Base-by-base conservation (phyloP, 2,329 filamentous ascomycete species). In the Exutisphaerella laricina region DNA sequence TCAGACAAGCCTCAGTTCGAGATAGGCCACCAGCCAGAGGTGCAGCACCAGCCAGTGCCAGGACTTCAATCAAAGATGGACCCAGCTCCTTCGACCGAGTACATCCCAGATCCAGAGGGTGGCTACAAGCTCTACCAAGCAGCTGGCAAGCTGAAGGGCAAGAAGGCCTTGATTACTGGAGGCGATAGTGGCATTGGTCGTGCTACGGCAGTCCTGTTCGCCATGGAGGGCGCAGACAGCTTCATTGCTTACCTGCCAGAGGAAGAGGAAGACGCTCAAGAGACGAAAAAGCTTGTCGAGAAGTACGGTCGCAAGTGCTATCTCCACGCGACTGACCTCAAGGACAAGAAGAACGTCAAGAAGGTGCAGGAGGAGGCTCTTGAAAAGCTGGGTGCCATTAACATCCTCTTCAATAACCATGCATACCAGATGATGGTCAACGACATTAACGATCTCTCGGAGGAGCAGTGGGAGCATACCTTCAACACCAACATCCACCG, bases 401-500 rank as follows among this genome's bases (percentile, higher is more conserved):
- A 90, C 58, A 85, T 90, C 26, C 65, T 87, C 5, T 80, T 82
- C 60, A 79, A 88, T 66, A 88, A 88, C 56, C 79, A 81, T 26
- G 63, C 82, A 0, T 86, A 77, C 62, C 80, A 88, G 66, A 84
- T 85, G 74, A 82, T 86, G 75, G 69, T 78, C 18, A 70, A 81
- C 44, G 77, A 84, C 52, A 90, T 90, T 62, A 69, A 71, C 31
- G 83, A 88, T 32, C 66, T 92, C 1, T 66, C 75, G 18, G 84
- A 88, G 77, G 83, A 87, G 4, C 85, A 92, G 68, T 92, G 85
- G 85, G 57, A 82, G 39, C 72, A 80, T 46, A 90, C 85, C 0
- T 90, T 94, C 67, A 74, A 87, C 65, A 85, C 80, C 35, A 94
- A 92, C 68, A 88, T 92, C 58, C 83, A 90, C 64, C 57, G 59